Conservation (phyloP, 352 stramenopile species). For the Pythium oligandrum region DNA sequence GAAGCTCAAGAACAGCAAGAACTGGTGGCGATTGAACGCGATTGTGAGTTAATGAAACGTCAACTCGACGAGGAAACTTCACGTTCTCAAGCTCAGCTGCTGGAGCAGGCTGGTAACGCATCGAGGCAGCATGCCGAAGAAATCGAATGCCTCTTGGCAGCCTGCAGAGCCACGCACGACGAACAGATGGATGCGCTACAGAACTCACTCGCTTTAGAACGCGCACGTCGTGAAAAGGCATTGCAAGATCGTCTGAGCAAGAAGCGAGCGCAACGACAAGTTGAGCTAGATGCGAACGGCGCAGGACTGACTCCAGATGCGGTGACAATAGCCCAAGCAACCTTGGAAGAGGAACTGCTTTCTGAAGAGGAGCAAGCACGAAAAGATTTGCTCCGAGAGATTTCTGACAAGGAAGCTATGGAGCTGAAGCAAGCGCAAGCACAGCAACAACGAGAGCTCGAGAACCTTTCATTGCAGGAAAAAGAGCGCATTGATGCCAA, state of each 20-base stretch:
- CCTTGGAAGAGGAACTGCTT: too few relatives aligned
- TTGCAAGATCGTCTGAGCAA: slow-evolving; percentile 33
- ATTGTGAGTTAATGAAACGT: neutral
- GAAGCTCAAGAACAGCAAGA: slow-evolving; percentile 7
- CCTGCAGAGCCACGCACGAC: slow-evolving; percentile 5
- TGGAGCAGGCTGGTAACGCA: too few relatives aligned
- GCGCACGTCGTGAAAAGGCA: neutral
- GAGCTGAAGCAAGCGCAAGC: too few relatives aligned
- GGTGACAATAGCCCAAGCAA: too few relatives aligned
- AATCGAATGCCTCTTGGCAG: slow-evolving; percentile 1
- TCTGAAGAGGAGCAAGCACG: too few relatives aligned
- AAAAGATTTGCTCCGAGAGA: too few relatives aligned
- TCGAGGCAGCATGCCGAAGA: neutral
- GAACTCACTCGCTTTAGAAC: neutral
- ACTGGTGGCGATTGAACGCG: slow-evolving; percentile 3
- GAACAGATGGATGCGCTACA: neutral
- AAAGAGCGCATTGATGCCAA: neutral
- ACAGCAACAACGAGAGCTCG: too few relatives aligned
- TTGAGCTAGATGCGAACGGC: too few relatives aligned
- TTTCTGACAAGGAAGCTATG: too few relatives aligned
- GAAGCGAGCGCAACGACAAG: slow-evolving; percentile 10
- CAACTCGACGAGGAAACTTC: slow-evolving; percentile 3
- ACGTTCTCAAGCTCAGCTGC: too few relatives aligned
- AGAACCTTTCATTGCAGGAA: too few relatives aligned
- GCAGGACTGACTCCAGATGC: too few relatives aligned